phyloP scores from a whole-genome alignment of 75 land plant species.

The Selaginella moellendorffii region DNA sequence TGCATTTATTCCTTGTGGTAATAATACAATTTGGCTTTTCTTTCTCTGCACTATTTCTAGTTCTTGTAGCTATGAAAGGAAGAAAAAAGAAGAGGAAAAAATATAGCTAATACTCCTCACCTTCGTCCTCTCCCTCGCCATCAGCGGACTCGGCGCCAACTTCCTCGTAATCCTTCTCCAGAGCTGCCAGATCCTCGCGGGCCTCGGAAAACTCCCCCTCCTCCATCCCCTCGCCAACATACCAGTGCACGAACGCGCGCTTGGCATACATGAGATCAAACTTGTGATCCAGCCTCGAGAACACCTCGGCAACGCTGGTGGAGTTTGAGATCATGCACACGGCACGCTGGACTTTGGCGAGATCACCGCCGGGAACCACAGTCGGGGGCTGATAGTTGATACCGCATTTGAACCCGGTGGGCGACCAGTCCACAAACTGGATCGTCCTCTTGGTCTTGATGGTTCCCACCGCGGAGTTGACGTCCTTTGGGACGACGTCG shows the following conservation, averaged over 20 bases:
- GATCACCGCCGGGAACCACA: slow-evolving; percentile 26
- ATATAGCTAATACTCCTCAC: slow-evolving; percentile 22
- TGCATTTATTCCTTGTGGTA: too few relatives aligned
- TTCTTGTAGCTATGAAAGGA: too few relatives aligned
- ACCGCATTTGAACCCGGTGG: slow-evolving; percentile 11
- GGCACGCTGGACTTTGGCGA: slow-evolving; percentile 33
- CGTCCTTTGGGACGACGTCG: not conserved
- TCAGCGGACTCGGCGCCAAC: slow-evolving; percentile 41
- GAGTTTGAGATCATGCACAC: slow-evolving; percentile 44
- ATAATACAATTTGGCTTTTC: too few relatives aligned
- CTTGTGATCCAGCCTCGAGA: slow-evolving; percentile 38
- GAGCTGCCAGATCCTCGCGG: slow-evolving; percentile 45
- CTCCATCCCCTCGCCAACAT: slow-evolving; percentile 65
- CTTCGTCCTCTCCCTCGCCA: slow-evolving; percentile 33
- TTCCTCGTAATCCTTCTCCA: slow-evolving; percentile 36
- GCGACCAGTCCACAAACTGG: not conserved
- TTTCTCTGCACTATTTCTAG: too few relatives aligned
- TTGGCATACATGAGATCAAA: slow-evolving; percentile 57
- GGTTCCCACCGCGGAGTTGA: not conserved
- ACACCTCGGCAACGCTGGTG: slow-evolving; percentile 37
- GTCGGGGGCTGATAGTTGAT: slow-evolving; percentile 17
- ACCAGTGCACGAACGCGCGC: slow-evolving; percentile 69
- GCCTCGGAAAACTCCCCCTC: slow-evolving; percentile 59
- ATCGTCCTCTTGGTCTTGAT: not conserved
- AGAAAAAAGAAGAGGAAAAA: not conserved